phyloP scores from a whole-genome alignment of 306 rosid genomes.

The Myrica gale region DNA sequence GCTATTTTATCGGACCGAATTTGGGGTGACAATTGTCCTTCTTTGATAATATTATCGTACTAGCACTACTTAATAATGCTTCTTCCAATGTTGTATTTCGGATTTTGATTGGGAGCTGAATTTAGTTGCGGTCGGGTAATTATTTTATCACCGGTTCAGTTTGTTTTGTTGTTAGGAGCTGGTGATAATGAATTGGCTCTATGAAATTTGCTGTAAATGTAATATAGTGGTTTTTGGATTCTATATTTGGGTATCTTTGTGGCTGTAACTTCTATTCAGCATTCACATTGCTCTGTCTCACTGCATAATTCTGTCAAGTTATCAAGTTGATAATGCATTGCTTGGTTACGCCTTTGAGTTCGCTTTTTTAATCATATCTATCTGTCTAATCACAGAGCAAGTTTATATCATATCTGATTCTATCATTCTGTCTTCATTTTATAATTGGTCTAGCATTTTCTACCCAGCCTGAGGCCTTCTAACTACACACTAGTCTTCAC shows the following conservation, averaged over 20 bases:
- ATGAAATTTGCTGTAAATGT: background rate
- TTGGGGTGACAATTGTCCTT: conserved; percentile 5
- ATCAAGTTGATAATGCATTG: background rate
- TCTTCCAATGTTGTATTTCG: conserved; percentile 10
- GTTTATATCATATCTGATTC: background rate
- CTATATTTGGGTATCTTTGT: background rate
- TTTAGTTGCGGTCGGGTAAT: background rate
- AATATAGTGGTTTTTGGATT: background rate
- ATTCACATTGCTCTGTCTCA: background rate
- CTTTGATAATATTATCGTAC: conserved; percentile 3
- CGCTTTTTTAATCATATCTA: background rate
- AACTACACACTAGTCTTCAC: background rate
- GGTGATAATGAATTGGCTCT: background rate
- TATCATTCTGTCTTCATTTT: background rate
- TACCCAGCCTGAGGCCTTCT: background rate
- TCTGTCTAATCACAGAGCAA: background rate
- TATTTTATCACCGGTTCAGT: background rate
- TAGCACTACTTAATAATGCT: background rate
- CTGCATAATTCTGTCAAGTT: background rate
- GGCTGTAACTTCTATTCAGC: background rate
- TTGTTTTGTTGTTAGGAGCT: background rate
- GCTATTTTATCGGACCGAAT: conserved; percentile 1
- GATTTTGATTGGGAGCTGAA: background rate
- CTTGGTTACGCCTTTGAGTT: background rate
- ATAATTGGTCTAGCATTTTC: background rate